Conservation (phyloP, 2,329 filamentous ascomycete species). For the Coniella vitis region DNA sequence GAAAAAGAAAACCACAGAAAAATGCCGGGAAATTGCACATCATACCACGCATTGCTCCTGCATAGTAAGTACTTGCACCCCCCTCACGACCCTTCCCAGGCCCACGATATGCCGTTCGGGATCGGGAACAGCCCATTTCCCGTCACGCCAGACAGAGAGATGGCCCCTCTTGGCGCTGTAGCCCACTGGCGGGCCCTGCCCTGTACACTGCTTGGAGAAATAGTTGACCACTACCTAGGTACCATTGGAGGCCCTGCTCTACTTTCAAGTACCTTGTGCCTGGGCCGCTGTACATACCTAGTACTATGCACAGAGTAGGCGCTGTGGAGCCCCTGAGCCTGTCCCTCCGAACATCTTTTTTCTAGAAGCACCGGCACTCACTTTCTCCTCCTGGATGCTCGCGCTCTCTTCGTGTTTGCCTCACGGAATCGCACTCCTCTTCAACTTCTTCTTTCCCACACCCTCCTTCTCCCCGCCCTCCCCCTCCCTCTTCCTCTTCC, state of each 20-base stretch:
- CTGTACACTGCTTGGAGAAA: no score
- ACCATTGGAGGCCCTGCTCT: no score
- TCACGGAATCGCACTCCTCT: no score
- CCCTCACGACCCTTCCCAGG: neutral
- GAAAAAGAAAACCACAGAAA: no score
- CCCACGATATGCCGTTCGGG: conserved; percentile 1
- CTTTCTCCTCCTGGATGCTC: no score
- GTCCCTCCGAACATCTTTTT: conserved; percentile 4
- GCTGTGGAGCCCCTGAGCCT: neutral
- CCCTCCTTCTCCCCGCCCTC: neutral
- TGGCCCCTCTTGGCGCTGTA: no score
- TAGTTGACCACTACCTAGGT: no score
- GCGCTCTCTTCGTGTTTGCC: neutral
- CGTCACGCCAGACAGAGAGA: conserved; percentile 6
- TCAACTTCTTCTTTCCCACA: no score
- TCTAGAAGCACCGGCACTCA: conserved; percentile 1
- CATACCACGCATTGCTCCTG: neutral
- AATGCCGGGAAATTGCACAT: neutral
- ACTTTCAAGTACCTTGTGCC: no score
- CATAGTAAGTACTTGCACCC: neutral
- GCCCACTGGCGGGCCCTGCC: no score
- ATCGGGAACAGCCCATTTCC: conserved; percentile 4
- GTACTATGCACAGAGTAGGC: no score
- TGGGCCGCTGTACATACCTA: no score
- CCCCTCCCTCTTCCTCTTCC: neutral